A percentile compares a stretch with the other conserved stretches of the same genome.
Conservation (phyloP, 2,329 filamentous ascomycete genomes). For the Ophiostoma tasmaniense region DNA sequence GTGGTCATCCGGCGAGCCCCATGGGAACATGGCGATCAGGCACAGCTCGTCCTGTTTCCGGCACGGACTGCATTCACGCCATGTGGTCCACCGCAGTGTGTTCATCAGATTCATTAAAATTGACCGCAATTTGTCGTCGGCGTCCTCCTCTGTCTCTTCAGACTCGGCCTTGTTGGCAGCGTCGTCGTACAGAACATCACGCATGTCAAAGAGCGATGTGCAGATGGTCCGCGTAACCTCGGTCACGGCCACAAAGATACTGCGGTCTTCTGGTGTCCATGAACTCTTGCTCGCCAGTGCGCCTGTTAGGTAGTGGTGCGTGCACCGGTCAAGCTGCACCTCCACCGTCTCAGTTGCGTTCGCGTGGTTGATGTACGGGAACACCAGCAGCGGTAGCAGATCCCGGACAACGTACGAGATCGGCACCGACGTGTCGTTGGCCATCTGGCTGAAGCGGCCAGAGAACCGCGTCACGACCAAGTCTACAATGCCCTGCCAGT, state of each 20-base stretch:
- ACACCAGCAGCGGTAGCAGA: slow-evolving; percentile 23
- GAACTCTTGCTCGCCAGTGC: slow-evolving; percentile 20
- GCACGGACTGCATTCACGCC: slow-evolving; percentile 30
- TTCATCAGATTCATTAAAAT: slow-evolving; percentile 23
- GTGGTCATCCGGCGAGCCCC: slow-evolving; percentile 26
- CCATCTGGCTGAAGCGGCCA: slow-evolving; percentile 40
- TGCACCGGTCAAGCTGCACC: slow-evolving; percentile 34
- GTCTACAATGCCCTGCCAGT: slow-evolving; percentile 63
- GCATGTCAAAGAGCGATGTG: slow-evolving; percentile 26
- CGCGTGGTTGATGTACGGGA: slow-evolving; percentile 37
- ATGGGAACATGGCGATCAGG: slow-evolving; percentile 33
- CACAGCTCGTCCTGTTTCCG: slow-evolving; percentile 28
- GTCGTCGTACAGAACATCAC: slow-evolving; percentile 20
- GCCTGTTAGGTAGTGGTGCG: slow-evolving; percentile 35
- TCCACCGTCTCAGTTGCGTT: slow-evolving; percentile 21
- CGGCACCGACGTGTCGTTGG: slow-evolving; percentile 25
- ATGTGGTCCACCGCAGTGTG: slow-evolving; percentile 29
- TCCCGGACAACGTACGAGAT: slow-evolving; percentile 31
- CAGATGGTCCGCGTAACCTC: slow-evolving; percentile 35
- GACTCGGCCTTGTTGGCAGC: not conserved
- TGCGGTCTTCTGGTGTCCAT: slow-evolving; percentile 35
- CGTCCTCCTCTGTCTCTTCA: not conserved
- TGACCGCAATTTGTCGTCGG: slow-evolving; percentile 9
- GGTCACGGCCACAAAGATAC: slow-evolving; percentile 38
- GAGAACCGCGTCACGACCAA: slow-evolving; percentile 56